These are phyloP conservation scores for Exserohilum rostratum DNA, from an alignment of 2,329 filamentous ascomycete species.

Conservation along the genomic window DNA sequence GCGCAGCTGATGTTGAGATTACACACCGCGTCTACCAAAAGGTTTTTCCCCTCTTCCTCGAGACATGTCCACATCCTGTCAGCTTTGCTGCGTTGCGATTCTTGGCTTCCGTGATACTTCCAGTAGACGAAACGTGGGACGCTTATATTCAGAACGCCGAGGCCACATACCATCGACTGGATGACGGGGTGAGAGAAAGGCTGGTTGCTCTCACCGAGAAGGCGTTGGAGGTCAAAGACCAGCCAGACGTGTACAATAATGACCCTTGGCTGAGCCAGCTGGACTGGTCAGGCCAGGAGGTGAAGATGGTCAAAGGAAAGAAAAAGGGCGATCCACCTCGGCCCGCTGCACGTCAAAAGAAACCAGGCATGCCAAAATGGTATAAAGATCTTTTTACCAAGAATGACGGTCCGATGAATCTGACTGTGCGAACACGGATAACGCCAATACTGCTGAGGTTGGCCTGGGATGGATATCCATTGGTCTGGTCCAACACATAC, in stretches of 20 bases:
- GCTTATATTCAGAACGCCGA: constrained; percentile 84
- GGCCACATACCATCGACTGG: constrained; percentile 77
- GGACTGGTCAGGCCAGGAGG: constrained; percentile 93
- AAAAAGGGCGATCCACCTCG: constrained; percentile 81
- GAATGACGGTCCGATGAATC: constrained; percentile 69
- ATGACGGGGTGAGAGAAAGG: constrained; percentile 77
- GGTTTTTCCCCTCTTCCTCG: constrained; percentile 87
- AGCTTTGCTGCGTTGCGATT: constrained; percentile 94
- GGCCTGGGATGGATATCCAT: constrained; percentile 85
- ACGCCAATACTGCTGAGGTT: constrained; percentile 83
- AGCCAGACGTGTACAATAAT: constrained; percentile 70
- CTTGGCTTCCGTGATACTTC: constrained; percentile 90
- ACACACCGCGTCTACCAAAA: constrained; percentile 94
- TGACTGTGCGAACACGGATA: constrained; percentile 86
- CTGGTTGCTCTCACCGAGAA: constrained; percentile 75
- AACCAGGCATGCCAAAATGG: constrained; percentile 93
- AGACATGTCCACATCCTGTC: constrained; percentile 93
- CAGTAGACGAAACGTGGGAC: constrained; percentile 87
- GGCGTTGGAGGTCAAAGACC: constrained; percentile 74
- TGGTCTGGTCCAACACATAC: constrained; percentile 91
- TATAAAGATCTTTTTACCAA: constrained; percentile 88
- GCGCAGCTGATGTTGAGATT: constrained; percentile 89
- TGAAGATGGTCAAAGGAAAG: constrained; percentile 90
- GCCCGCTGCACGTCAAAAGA: constrained; percentile 84
- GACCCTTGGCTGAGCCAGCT: constrained; percentile 94